phyloP scores from a whole-genome alignment of 2,329 filamentous ascomycete species.

The Tolypocladium nubicola region DNA sequence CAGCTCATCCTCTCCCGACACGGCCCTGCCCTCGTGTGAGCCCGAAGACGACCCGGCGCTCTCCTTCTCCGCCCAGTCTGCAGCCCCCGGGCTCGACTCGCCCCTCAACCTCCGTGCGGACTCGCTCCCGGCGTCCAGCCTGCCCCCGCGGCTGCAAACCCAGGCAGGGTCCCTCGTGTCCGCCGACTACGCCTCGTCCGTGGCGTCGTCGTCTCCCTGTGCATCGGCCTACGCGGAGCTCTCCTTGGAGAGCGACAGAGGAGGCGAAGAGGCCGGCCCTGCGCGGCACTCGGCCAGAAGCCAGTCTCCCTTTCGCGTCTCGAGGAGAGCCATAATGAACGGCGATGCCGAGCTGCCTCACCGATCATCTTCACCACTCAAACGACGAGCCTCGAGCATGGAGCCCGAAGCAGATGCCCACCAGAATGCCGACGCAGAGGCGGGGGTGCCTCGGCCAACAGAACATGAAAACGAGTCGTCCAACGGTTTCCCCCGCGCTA shows the following conservation, averaged over 20 bases:
- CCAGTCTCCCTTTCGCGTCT: constrained; percentile 41
- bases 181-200: constrained; percentile 41
- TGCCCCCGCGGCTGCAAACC: constrained; percentile 41
- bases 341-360: constrained; percentile 47
- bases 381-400: constrained; percentile 53
- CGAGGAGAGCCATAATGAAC: constrained; percentile 47
- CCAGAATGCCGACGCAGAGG: constrained; percentile 33
- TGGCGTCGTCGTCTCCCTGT: constrained; percentile 48
- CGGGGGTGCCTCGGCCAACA: constrained; percentile 22
- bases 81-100: constrained; percentile 25
- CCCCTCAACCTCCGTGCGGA: constrained; percentile 30
- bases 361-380: constrained; percentile 54
- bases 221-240: constrained; percentile 44
- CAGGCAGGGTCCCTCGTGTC: constrained; percentile 28
- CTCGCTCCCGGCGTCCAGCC: constrained; percentile 36
- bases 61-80: constrained; percentile 37
- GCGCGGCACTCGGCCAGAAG: constrained; percentile 29
- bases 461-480: constrained; percentile 8
- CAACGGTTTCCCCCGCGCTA: constrained; percentile 22
- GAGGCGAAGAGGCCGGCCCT: constrained; percentile 33
- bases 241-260: constrained; percentile 44
- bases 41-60: constrained; percentile 36
- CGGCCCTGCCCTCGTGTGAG: constrained; percentile 42
- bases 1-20: constrained; percentile 30
- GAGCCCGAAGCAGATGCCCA: constrained; percentile 35